Conservation (phyloP, 2,329 filamentous ascomycete genomes). For the Pseudonectria foliicola region DNA sequence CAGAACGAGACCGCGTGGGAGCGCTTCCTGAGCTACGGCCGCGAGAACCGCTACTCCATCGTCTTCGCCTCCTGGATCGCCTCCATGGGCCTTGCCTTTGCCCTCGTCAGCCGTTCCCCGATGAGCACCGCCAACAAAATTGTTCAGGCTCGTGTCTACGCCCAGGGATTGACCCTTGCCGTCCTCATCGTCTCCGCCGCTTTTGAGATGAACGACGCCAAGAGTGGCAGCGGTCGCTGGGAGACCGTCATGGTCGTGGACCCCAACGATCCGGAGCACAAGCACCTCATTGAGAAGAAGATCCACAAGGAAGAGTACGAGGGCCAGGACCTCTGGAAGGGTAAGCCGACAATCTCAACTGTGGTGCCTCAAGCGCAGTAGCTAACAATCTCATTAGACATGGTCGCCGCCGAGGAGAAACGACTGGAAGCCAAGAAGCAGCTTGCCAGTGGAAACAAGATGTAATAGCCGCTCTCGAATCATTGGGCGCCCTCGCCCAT, state of each 20-base stretch:
- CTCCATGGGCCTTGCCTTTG: slow-evolving; percentile 68
- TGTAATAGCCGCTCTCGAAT: slow-evolving; percentile 5
- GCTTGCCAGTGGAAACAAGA: slow-evolving; percentile 15
- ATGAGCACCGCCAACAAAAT: slow-evolving; percentile 75
- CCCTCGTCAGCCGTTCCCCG: slow-evolving; percentile 68
- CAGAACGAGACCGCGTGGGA: slow-evolving; percentile 49
- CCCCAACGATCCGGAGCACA: slow-evolving; percentile 74
- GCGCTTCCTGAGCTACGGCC: slow-evolving; percentile 64
- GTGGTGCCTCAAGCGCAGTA: slow-evolving; percentile 1
- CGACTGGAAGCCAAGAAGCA: slow-evolving; percentile 38
- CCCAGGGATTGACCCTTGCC: slow-evolving; percentile 79
- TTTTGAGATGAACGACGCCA: slow-evolving; percentile 74
- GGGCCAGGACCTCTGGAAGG: slow-evolving; percentile 90
- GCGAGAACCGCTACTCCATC: slow-evolving; percentile 78
- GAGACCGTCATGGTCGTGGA: slow-evolving; percentile 77
- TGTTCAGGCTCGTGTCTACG: slow-evolving; percentile 90
- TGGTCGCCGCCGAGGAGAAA: slow-evolving; percentile 74
- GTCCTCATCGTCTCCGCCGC: slow-evolving; percentile 76
- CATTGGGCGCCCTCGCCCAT: background rate
- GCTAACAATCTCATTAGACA: slow-evolving; percentile 45
- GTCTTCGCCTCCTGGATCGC: slow-evolving; percentile 77
- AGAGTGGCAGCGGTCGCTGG: slow-evolving; percentile 69
- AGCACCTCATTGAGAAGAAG: slow-evolving; percentile 77
- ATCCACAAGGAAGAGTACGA: slow-evolving; percentile 81
- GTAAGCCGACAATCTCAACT: slow-evolving; percentile 36